phyloP scores from a whole-genome alignment of 306 rosid species.

The Cicer chorassanicum region DNA sequence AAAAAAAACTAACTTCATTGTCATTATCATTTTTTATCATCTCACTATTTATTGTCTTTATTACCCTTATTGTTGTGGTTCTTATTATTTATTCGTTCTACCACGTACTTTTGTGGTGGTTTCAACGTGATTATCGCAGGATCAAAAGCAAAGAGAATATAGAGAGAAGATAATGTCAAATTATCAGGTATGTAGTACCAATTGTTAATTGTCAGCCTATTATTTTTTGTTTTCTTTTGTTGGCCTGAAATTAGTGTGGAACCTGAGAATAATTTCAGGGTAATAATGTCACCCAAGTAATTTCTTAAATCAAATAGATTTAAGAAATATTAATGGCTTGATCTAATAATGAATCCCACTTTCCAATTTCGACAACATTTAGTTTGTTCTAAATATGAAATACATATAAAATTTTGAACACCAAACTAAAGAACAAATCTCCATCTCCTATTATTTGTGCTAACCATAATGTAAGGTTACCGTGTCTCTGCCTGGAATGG shows the following conservation, averaged over 20 bases:
- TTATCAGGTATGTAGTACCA: conserved; percentile 64
- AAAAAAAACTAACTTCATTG: background rate
- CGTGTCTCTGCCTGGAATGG: background rate
- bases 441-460: conserved; percentile 4
- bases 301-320: conserved; percentile 17
- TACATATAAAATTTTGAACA: conserved; percentile 1
- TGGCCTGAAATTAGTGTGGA: conserved; percentile 26
- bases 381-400: background rate
- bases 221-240: background rate
- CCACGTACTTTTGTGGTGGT: conserved; percentile 32
- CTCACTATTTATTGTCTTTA: background rate
- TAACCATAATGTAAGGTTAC: conserved; percentile 11
- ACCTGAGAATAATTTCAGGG: conserved; percentile 9
- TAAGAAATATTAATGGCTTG: conserved; percentile 16
- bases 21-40: conserved; percentile 20
- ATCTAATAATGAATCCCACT: conserved; percentile 17
- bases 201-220: conserved; percentile 22
- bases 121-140: conserved; percentile 53
- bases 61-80: background rate
- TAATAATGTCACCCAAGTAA: conserved; percentile 16
- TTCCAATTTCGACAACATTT: background rate
- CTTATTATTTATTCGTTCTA: background rate
- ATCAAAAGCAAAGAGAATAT: conserved; percentile 69
- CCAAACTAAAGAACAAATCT: background rate
- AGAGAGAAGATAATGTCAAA: conserved; percentile 64